Percentiles rank a stretch among this genome's conserved stretches.
These are phyloP conservation scores for Puccinellia tenuiflora DNA, from an alignment of 176 grass and related monocot species.

Conservation along the genomic window DNA sequence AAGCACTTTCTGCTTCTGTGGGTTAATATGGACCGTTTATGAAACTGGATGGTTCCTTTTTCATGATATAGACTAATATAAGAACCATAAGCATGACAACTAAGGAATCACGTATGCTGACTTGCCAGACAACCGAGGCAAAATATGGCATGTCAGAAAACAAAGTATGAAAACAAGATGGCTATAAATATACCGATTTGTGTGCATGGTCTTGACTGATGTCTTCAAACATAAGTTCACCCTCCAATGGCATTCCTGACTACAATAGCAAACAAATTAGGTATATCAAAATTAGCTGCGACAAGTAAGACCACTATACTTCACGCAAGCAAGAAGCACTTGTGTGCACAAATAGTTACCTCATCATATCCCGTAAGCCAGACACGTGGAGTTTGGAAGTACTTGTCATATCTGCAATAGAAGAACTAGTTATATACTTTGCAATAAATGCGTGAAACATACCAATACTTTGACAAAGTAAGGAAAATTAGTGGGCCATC, in stretches of 20 bases:
- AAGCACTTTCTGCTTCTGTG: neutral
- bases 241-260: slow-evolving; percentile 74
- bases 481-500: neutral
- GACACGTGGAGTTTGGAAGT: slow-evolving; percentile 92
- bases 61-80: neutral
- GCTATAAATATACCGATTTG: slow-evolving; percentile 64
- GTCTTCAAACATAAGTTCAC: slow-evolving; percentile 95
- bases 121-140: neutral
- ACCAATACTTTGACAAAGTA: neutral
- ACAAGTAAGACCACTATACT: neutral
- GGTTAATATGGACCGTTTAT: neutral
- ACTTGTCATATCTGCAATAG: slow-evolving; percentile 85
- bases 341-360: slow-evolving; percentile 35
- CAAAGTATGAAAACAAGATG: slow-evolving; percentile 3
- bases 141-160: slow-evolving; percentile 19
- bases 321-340: neutral
- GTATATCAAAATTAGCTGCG: neutral
- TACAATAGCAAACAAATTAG: slow-evolving; percentile 27
- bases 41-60: neutral
- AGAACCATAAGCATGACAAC: neutral
- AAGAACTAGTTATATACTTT: slow-evolving; percentile 16
- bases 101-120: neutral
- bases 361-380: slow-evolving; percentile 99
- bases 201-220: slow-evolving; percentile 98
- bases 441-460: neutral